Base-by-base conservation (phyloP, 140 eudicot species). In the Bidens hawaiensis region DNA sequence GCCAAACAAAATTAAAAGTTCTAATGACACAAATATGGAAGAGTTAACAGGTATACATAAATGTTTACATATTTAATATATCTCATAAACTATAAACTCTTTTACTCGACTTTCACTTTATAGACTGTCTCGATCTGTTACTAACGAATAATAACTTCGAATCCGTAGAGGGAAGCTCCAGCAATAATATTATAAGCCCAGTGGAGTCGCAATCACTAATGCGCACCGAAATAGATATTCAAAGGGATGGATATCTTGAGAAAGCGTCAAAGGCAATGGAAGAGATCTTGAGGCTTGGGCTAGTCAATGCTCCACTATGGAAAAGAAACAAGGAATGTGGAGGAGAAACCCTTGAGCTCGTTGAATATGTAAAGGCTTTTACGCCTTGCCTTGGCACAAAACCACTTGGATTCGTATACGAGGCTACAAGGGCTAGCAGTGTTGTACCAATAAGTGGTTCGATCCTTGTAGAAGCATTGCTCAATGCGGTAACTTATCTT, bases 181-280 rank as follows among this genome's bases (percentile, higher is more conserved):
- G 18, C 25, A 0, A 1, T 45, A 6, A 67, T 75, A 75, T 64
- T n/a, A 43, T 68, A 66, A 67, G 63, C 62, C 72, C 76, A 3
- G 10, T 62, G 23, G 76, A 53, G 38, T 2, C 19, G 4, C 40
- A 3, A 7, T n/a, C 60, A 25, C 22, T 4, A 6, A 53, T 27
- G 60, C 38, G 60, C 11, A 12, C n/a, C 26, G 28, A 49, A 27
- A 19, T 21, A 21, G 28, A 27, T 28, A 21, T 21, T 49, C 56
- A 21, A 49, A 49, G 56, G 15, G 10, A 86, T 0, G 22, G 67
- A 19, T 75, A 78, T 67, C 61, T 76, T 22, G 78, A 79, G 38
- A 80, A 76, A 25, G 94, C 90, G 18, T 28, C 72, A 62, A 78
- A 43, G 22, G 96, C 94, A 40, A 76, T 84, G 89, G 85, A 84